A percentile compares a stretch with the other conserved stretches of the same genome.
Conservation (phyloP, 371 early-diverging fungal genomes). For the Synchytrium microbalum region DNA sequence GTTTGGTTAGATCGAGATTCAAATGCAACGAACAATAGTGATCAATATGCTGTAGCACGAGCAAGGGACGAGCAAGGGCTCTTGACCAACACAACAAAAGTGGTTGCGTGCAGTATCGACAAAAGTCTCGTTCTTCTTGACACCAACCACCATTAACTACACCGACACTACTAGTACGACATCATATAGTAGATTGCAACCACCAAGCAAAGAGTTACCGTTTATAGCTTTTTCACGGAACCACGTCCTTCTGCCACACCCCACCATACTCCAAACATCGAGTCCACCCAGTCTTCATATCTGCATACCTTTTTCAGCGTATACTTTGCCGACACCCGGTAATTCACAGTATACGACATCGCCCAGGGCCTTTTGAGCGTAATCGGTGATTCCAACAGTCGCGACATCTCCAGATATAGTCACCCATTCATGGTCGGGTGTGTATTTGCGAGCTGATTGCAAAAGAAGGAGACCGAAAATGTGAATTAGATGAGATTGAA, state of each 20-base stretch:
- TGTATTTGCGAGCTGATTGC: constrained; percentile 59
- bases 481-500: too few species aligned
- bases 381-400: constrained; percentile 88
- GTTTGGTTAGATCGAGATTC: neutral
- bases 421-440: constrained; percentile 92
- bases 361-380: constrained; percentile 85
- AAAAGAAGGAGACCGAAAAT: too few species aligned
- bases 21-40: neutral
- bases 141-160: too few species aligned
- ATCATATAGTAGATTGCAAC: too few species aligned
- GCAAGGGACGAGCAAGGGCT: constrained; percentile 8
- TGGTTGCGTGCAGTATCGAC: neutral
- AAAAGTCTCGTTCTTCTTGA: too few species aligned
- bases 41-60: neutral
- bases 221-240: too few species aligned
- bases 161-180: too few species aligned
- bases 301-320: constrained; percentile 59
- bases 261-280: too few species aligned
- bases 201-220: too few species aligned
- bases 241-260: too few species aligned
- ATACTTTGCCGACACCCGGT: constrained; percentile 51
- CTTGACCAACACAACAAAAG: neutral
- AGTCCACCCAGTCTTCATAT: too few species aligned
- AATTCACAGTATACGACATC: constrained; percentile 92
- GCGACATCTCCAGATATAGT: constrained; percentile 60